phyloP scores from a whole-genome alignment of 768 basidiomycete species.

The Gymnopilus dilepis region DNA sequence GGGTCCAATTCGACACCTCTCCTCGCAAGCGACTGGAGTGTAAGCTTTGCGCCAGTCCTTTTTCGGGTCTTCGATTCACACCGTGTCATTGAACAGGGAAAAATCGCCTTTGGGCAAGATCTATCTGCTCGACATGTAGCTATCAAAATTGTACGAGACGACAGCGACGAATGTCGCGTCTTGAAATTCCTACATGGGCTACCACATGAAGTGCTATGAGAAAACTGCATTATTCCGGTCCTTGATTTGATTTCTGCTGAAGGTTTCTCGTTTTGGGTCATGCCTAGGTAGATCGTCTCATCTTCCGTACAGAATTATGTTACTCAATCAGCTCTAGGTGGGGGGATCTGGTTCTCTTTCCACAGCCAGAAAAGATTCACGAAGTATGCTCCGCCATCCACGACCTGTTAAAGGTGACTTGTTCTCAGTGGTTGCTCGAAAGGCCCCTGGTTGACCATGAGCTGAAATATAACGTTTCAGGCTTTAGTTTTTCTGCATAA shows the following conservation, averaged over 20 bases:
- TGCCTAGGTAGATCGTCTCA: constrained; percentile 28
- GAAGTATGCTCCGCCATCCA: constrained; percentile 20
- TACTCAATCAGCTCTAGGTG: constrained; percentile 14
- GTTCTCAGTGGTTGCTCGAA: too few species aligned
- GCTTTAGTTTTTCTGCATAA: constrained; percentile 25
- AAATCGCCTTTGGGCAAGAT: constrained; percentile 26
- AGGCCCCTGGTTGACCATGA: too few species aligned
- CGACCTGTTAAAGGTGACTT: constrained; percentile 18
- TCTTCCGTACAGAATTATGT: not conserved
- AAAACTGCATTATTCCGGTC: constrained; percentile 28
- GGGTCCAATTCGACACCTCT: too few species aligned
- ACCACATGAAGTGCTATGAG: not conserved
- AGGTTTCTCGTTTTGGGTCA: constrained; percentile 32
- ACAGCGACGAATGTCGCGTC: constrained; percentile 30
- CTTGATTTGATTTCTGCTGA: constrained; percentile 30
- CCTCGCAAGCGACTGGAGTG: too few species aligned
- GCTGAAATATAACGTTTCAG: too few species aligned
- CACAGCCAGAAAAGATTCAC: not conserved
- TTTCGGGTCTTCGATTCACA: too few species aligned
- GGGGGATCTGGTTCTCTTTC: not conserved
- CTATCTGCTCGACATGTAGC: constrained; percentile 25
- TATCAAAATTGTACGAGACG: constrained; percentile 29
- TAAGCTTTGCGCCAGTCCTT: too few species aligned
- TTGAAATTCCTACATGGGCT: constrained; percentile 24
- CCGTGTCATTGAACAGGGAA: not conserved